phyloP scores from a whole-genome alignment of 106 monocot species.

The Chionographis japonica region DNA sequence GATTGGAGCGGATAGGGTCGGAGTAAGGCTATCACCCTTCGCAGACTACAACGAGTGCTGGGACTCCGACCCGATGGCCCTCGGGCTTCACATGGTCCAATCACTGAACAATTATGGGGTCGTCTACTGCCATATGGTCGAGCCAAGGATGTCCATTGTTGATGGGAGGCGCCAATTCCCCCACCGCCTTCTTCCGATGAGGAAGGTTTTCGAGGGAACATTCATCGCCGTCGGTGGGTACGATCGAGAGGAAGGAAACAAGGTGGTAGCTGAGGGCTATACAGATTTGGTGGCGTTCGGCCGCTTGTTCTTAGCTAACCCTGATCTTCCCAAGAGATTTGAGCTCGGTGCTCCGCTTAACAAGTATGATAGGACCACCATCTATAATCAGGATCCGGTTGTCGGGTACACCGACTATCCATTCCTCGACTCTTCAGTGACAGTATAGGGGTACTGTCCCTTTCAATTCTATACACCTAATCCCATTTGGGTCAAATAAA shows the following conservation, averaged over 20 bases:
- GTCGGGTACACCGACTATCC: conserved; percentile 8
- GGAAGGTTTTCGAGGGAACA: conserved; percentile 9
- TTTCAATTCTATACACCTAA: too few species aligned
- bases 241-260: conserved; percentile 11
- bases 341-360: conserved; percentile 3
- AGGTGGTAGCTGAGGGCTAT: background rate
- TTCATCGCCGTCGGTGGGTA: conserved; percentile 7
- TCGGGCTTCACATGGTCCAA: background rate
- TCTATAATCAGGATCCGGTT: conserved; percentile 8
- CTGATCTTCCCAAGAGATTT: conserved; percentile 3
- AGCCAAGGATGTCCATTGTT: background rate
- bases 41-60: conserved; percentile 6
- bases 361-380: background rate
- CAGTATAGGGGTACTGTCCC: background rate
- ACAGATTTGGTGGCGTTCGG: conserved; percentile 13
- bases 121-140: background rate
- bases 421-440: conserved; percentile 13
- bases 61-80: background rate
- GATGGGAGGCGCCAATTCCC: background rate
- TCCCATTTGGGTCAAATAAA: too few species aligned
- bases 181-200: conserved; percentile 5
- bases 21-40: conserved; percentile 57
- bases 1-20: conserved; percentile 52
- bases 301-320: conserved; percentile 12
- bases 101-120: background rate